These are phyloP conservation scores for Globisporangium carolinianum DNA, from an alignment of 352 stramenopile genomes.

Conservation along the genomic window DNA sequence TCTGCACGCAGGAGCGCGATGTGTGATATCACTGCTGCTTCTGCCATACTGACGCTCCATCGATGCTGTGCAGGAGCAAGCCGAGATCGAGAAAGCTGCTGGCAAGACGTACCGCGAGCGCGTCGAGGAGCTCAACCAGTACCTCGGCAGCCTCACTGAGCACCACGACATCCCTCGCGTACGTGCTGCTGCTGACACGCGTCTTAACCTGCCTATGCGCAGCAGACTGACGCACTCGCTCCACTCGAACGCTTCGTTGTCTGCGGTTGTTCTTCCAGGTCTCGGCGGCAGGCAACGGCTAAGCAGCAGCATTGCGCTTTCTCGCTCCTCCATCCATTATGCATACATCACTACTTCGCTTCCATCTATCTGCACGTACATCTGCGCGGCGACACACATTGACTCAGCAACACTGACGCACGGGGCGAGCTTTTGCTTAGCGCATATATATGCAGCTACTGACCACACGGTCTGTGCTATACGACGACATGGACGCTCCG, in stretches of 20 bases:
- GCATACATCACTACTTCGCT: too few species aligned
- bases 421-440: neutral
- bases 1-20: neutral
- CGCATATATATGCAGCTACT: too few species aligned
- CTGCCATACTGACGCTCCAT: neutral
- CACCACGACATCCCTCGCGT: slow-evolving; percentile 97
- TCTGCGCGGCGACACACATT: neutral
- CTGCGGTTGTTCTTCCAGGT: slow-evolving; percentile 22
- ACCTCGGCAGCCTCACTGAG: slow-evolving; percentile 93
- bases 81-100: slow-evolving; percentile 80
- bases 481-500: too few species aligned
- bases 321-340: too few species aligned
- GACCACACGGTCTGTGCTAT: too few species aligned
- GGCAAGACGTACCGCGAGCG: slow-evolving; percentile 87
- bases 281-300: slow-evolving; percentile 89
- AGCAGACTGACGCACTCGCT: neutral
- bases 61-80: slow-evolving; percentile 50
- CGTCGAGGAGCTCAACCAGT: slow-evolving; percentile 96
- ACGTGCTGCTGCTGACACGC: slow-evolving; percentile 8
- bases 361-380: neutral
- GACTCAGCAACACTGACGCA: neutral
- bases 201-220: neutral
- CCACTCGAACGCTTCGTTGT: neutral
- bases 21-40: neutral
- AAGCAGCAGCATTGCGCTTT: slow-evolving; percentile 12